Evolutionary conservation across 768 basidiomycete species (phyloP).

Genomic region (Leucosporidium scottii): DNA sequence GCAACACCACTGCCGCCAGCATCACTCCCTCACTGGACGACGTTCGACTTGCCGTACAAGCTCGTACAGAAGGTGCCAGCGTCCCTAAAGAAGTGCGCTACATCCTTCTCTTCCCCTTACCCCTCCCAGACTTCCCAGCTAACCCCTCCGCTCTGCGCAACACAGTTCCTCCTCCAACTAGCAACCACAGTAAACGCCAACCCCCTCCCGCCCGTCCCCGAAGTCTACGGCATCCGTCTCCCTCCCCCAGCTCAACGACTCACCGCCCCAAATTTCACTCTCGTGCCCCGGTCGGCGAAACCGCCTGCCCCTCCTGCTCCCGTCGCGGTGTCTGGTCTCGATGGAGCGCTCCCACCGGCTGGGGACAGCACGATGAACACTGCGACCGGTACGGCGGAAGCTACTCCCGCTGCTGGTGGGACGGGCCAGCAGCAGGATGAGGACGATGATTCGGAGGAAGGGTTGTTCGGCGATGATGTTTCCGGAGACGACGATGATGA

Average conservation of each 20-base stretch:
- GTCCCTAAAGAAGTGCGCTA: conserved; percentile 45
- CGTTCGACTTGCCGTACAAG: conserved; percentile 45
- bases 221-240: conserved; percentile 45
- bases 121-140: neutral
- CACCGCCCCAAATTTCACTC: conserved; percentile 44
- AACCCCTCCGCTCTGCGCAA: neutral
- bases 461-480: conserved; percentile 36
- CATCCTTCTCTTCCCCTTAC: neutral
- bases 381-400: conserved; percentile 16
- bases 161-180: conserved; percentile 44
- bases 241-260: conserved; percentile 44
- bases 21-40: conserved; percentile 38
- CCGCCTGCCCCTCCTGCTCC: neutral
- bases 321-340: too few species aligned
- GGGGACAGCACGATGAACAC: too few species aligned
- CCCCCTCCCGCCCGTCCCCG: conserved; percentile 44
- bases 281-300: conserved; percentile 39
- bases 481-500: conserved; percentile 41
- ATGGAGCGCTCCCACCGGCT: too few species aligned
- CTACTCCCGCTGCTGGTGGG: conserved; percentile 11
- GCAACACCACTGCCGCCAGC: conserved; percentile 32
- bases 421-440: conserved; percentile 20
- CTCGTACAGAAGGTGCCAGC: conserved; percentile 43
- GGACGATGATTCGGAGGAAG: conserved; percentile 30
- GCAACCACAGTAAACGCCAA: conserved; percentile 44